A percentile compares a stretch with the other conserved stretches of the same genome.
Conservation (phyloP, 345 rosid genomes). For the Brassica cretica region DNA sequence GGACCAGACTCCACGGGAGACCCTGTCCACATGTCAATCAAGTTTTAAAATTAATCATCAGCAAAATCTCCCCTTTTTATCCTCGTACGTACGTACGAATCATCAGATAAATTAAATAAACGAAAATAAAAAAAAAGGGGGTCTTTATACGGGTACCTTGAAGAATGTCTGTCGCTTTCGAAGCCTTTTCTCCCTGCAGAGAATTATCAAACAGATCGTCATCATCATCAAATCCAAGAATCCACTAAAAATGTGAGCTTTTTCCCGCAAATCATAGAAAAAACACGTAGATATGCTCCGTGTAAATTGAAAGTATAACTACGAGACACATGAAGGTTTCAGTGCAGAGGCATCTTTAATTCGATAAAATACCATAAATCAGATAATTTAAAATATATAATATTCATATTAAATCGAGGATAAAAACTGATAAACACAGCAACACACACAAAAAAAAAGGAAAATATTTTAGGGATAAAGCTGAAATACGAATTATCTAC, state of each 20-base stretch:
- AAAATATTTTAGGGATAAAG: constrained; percentile 34
- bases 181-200: constrained; percentile 71
- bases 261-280: not conserved
- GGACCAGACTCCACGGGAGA: constrained; percentile 82
- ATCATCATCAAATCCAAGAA: constrained; percentile 30
- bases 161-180: constrained; percentile 85
- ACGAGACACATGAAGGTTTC: constrained; percentile 47
- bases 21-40: constrained; percentile 67
- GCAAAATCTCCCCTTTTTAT: constrained; percentile 31
- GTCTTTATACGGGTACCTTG: constrained; percentile 51
- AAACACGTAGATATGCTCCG: constrained; percentile 14
- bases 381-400: constrained; percentile 36
- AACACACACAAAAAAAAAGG: constrained; percentile 7
- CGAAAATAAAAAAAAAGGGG: not conserved
- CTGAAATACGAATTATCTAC: constrained; percentile 37
- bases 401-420: constrained; percentile 28
- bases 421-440: constrained; percentile 36
- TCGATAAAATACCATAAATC: constrained; percentile 40
- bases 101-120: constrained; percentile 39
- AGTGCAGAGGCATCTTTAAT: constrained; percentile 45
- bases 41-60: constrained; percentile 34
- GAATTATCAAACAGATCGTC: constrained; percentile 36
- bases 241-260: constrained; percentile 22
- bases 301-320: constrained; percentile 28
- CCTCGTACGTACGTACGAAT: constrained; percentile 32